A percentile compares a stretch with the other conserved stretches of the same genome.
These are phyloP conservation scores for Aspergillus carlsbadensis DNA, from an alignment of 495 filamentous ascomycete genomes.

Conservation along the genomic window DNA sequence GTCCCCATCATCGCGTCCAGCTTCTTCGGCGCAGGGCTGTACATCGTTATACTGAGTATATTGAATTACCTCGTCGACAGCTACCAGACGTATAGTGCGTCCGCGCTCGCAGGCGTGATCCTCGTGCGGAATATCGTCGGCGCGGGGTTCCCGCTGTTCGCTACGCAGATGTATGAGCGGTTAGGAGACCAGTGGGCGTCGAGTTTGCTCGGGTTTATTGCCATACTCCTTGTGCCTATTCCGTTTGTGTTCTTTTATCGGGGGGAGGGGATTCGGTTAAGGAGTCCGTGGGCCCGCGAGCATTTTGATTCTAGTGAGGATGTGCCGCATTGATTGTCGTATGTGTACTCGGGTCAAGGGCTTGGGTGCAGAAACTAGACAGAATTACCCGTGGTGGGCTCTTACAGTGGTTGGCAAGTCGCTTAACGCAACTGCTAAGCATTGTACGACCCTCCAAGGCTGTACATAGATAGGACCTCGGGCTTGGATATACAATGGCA, in stretches of 20 bases:
- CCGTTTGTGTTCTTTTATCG: constrained; percentile 47
- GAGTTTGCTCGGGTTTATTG: constrained; percentile 58
- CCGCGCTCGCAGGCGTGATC: constrained; percentile 49
- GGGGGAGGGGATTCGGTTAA: constrained; percentile 34
- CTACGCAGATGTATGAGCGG: constrained; percentile 56
- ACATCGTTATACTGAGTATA: constrained; percentile 59
- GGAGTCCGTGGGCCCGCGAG: constrained; percentile 43
- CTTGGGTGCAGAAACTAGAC: too few species aligned
- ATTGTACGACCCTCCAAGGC: too few species aligned
- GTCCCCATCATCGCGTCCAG: constrained; percentile 54
- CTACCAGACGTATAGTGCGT: constrained; percentile 68
- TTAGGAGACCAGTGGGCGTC: constrained; percentile 62
- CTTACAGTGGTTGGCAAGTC: too few species aligned
- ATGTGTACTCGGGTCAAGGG: too few species aligned
- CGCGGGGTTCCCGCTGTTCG: constrained; percentile 47
- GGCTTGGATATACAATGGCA: too few species aligned
- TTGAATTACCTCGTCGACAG: constrained; percentile 69
- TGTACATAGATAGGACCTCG: too few species aligned
- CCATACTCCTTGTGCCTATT: constrained; percentile 57
- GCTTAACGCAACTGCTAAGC: too few species aligned
- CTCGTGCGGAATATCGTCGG: constrained; percentile 43
- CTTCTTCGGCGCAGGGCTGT: constrained; percentile 64
- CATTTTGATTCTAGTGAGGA: constrained; percentile 41
- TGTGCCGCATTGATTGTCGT: constrained; percentile 25
- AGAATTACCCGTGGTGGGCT: too few species aligned